Evolutionary conservation across 169 alveolate genomes (phyloP).

Genomic region (Miamiensis avidus): DNA sequence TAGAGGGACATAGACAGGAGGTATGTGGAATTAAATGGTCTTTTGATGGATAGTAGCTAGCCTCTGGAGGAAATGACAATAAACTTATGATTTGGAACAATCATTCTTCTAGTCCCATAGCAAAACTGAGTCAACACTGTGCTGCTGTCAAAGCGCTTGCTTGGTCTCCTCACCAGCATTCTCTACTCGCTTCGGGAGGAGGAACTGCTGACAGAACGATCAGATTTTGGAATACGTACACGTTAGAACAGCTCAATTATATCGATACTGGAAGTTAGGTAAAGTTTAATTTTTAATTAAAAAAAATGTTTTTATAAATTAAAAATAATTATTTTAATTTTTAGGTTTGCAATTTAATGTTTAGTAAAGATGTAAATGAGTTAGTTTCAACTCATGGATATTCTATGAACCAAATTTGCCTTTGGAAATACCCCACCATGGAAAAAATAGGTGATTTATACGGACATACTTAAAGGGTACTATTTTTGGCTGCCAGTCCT

Average conservation of each 20-base stretch:
- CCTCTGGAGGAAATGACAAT: constrained; percentile 97
- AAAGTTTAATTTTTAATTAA: too few species aligned
- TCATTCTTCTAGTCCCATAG: constrained; percentile 58
- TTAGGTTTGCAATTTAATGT: constrained; percentile 92
- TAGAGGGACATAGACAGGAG: constrained; percentile 88
- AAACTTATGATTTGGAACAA: constrained; percentile 91
- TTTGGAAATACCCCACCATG: constrained; percentile 94
- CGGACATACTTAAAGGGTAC: constrained; percentile 95
- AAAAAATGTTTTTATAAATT: too few species aligned
- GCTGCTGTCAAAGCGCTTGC: constrained; percentile 97
- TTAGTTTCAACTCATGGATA: constrained; percentile 96
- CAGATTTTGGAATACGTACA: constrained; percentile 93
- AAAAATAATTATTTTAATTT: background rate
- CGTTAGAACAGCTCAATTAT: constrained; percentile 72
- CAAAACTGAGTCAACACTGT: constrained; percentile 78
- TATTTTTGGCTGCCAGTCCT: constrained; percentile 94
- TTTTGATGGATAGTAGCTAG: constrained; percentile 87
- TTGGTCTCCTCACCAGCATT: constrained; percentile 95
- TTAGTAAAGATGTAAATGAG: constrained; percentile 90
- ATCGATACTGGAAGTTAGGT: constrained; percentile 89
- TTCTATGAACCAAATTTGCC: constrained; percentile 88
- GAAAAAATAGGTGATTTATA: constrained; percentile 74
- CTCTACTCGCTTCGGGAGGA: constrained; percentile 94
- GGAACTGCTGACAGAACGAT: constrained; percentile 96
- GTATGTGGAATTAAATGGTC: constrained; percentile 92